Percentiles rank a stretch among this genome's conserved stretches.
Evolutionary conservation across 2,329 filamentous ascomycete genomes (phyloP).

Genomic region (Ambrosiella beaveri): DNA sequence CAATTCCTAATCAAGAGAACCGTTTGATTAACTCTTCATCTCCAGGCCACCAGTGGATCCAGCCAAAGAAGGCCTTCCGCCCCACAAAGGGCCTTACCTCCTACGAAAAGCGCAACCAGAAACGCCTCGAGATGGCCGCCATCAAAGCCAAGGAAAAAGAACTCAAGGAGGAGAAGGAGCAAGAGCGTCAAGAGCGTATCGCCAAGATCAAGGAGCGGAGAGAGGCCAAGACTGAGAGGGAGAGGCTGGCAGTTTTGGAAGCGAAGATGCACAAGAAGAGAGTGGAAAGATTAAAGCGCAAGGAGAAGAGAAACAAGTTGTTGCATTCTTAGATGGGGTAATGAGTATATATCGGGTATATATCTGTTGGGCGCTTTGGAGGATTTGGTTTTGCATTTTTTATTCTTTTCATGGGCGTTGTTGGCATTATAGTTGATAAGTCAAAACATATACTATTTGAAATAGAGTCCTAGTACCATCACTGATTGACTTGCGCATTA

Average conservation of each 20-base stretch:
- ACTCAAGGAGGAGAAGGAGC: conserved; percentile 88
- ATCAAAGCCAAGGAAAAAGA: conserved; percentile 88
- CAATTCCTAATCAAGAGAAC: neutral
- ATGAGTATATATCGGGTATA: neutral
- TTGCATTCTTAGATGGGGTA: conserved; percentile 35
- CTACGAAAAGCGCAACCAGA: conserved; percentile 58
- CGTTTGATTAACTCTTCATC: neutral
- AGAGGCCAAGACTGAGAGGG: conserved; percentile 80
- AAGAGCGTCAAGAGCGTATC: conserved; percentile 67
- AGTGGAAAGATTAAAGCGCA: conserved; percentile 79
- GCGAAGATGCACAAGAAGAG: conserved; percentile 97
- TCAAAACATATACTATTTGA: neutral
- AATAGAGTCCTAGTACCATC: neutral
- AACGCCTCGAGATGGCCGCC: conserved; percentile 51
- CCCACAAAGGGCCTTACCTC: conserved; percentile 61
- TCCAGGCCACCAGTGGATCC: conserved; percentile 88
- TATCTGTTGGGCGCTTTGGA: neutral
- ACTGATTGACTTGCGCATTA: neutral
- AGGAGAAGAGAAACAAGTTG: conserved; percentile 90
- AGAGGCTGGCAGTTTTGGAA: conserved; percentile 81
- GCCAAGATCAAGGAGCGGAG: conserved; percentile 71
- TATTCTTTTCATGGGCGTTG: conserved; percentile 9
- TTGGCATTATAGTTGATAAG: conserved; percentile 2
- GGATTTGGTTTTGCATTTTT: neutral
- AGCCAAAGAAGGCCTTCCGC: conserved; percentile 67